Evolutionary conservation across 495 filamentous ascomycete genomes (phyloP).

Genomic region (Daldinia loculata): DNA sequence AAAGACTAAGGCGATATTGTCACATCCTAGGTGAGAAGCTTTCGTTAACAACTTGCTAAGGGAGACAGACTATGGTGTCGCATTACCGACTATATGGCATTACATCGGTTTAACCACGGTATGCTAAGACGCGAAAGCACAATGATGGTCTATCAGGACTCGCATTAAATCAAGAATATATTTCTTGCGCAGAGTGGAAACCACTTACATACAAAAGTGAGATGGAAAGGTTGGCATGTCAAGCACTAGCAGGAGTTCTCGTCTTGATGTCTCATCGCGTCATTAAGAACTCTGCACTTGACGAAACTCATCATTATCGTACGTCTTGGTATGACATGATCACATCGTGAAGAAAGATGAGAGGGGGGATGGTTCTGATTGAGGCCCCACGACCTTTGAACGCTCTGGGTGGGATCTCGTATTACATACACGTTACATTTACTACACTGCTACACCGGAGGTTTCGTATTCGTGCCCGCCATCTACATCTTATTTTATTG

Average conservation of each 20-base stretch:
- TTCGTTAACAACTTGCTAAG: not conserved
- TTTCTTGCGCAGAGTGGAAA: not conserved
- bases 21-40: not conserved
- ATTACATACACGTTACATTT: not conserved
- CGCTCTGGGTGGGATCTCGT: not conserved
- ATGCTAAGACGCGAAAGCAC: too few relatives aligned
- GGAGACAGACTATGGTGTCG: not conserved
- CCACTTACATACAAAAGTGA: not conserved
- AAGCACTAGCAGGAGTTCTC: not conserved
- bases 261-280: not conserved
- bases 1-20: not conserved
- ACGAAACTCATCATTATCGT: not conserved
- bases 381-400: not conserved
- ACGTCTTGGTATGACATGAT: not conserved
- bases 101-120: not conserved
- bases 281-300: conserved; percentile 7
- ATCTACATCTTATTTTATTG: not conserved
- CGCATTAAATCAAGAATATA: not conserved
- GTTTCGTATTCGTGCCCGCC: not conserved
- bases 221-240: not conserved
- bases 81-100: not conserved
- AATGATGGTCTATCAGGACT: not conserved
- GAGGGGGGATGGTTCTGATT: not conserved
- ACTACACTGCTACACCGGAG: not conserved
- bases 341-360: conserved; percentile 3